phyloP scores from a whole-genome alignment of 129 eudicot genomes.

The Flaveria trinervia region DNA sequence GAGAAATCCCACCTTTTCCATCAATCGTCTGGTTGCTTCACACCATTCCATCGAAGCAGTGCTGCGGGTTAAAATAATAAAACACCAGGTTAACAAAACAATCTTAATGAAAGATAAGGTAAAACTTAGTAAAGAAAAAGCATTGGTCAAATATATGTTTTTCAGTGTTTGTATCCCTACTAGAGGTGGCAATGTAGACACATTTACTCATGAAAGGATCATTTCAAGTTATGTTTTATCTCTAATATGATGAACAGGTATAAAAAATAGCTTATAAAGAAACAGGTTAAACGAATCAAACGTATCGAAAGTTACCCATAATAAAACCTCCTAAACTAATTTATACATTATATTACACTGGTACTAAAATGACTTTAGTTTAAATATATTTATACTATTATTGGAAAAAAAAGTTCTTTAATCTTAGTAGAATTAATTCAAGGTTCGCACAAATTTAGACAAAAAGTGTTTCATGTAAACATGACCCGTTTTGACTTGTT shows the following conservation, averaged over 20 bases:
- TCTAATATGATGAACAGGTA: not conserved
- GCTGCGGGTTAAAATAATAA: conserved; percentile 39
- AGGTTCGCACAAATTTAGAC: not conserved
- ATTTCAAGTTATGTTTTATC: not conserved
- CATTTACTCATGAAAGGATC: conserved; percentile 4
- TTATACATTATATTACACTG: not conserved
- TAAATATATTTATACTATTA: not conserved
- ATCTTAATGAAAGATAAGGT: conserved; percentile 9
- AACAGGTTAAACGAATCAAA: not conserved
- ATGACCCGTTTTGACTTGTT: not conserved
- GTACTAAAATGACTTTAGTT: not conserved
- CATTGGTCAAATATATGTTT: not conserved
- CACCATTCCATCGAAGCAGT: conserved; percentile 66
- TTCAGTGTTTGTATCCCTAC: not conserved
- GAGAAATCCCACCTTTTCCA: conserved; percentile 57
- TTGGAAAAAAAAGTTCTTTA: not conserved
- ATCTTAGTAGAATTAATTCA: not conserved
- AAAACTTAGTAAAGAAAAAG: not conserved
- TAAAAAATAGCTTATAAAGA: not conserved
- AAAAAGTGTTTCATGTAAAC: not conserved
- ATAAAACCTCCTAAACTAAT: conserved; percentile 2
- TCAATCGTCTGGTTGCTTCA: conserved; percentile 47
- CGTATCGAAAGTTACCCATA: not conserved
- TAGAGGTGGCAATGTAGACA: conserved; percentile 2
- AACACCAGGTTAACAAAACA: conserved; percentile 18